Base-by-base conservation (phyloP, 2,329 filamentous ascomycete genomes). In the Cordyceps cicadae region DNA sequence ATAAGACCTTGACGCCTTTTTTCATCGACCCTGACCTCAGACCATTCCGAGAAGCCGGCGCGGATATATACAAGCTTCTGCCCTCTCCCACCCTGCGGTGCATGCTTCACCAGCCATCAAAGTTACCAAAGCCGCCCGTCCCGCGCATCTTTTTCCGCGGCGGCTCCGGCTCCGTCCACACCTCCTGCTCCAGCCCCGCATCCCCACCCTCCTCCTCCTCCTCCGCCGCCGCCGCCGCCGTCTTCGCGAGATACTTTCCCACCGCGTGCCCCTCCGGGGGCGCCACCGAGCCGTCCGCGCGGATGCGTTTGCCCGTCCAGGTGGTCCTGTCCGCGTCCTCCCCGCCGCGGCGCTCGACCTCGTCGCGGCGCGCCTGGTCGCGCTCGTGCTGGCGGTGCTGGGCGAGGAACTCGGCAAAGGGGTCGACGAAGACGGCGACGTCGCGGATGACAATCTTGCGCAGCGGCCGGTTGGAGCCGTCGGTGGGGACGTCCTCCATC, bases 221-320 rank as follows among this genome's bases (percentile, higher is more conserved):
- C n/a, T 3, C n/a, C 19, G 17, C 32, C 50, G 72, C 70, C 60
- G 56, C 60, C 49, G 66, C 65, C 39, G 71, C 67, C 17, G 81
- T 80, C 17, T 81, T 79, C 70, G 90, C 88, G 56, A 99, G 74
- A 71, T 97, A 97, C 73, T 93, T 97, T 8, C 93, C 94, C 14
- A 86, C 85, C 5, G 74, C 75, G 12, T 73, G 72, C 15, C 73
- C 72, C 32, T 75, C 74, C 15, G 70, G 72, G 32, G 71, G 70
- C 1, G 81, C 80, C 1, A 85, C 77, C 0, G 79, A 84, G 1
- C 86, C 88, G 67, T 88, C 84, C 1, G 78, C 81, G 29, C 92
- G 80, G 54, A 99, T 85, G 46, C 92, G 80, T 76, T 97, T 99
- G 3, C 94, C 94, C 3, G 94, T 97, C 94, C 94, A 99, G 3